Evolutionary conservation across 306 rosid species (phyloP), one percentile per base, ranked within the genome.

Genomic region (Abrus pulchellus): DNA sequence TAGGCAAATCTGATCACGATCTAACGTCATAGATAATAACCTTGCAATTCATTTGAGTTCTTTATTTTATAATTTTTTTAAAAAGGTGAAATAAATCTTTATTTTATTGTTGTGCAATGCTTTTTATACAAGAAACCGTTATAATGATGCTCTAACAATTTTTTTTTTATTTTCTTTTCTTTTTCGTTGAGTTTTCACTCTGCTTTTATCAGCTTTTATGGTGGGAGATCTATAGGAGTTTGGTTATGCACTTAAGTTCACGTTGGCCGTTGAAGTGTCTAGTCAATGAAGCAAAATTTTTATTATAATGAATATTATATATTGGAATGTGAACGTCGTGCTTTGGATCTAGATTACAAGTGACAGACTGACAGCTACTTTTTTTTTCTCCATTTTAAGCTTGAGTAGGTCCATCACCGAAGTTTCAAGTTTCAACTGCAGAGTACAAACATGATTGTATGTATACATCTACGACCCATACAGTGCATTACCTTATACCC

Each of bases 271-370:
- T 85, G 86, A 9, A 66, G 33, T 45, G 84, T 81, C 88, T 40
- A 77, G 81, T 74, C 81, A 67, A 43, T 28, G 67, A 60, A 12
- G 45, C n/a, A 59, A 74, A 9, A 13, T 67, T 5, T 60, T 43
- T 77, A 57, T 67, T 68, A 7, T 12, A 1, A 40, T 72, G 38
- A 63, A 76, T 65, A 57, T 50, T 85, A 36, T 62, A 52, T 67
- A 59, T 53, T 75, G 56, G 59, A 73, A 59, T 73, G 83, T 73
- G 86, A 67, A 73, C 81, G 75, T 77, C 86, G 65, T 85, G 83
- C 80, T 66, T 82, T 85, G 83, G 88, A 73, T 77, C 81, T 77
- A 12, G 33, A 47, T 75, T 43, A 52, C 74, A 53, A 53, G 30
- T 81, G 77, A 77, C 78, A 72, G 83, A 28, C 63, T 77, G 77